Evolutionary conservation across 352 stramenopile species (phyloP), one percentile per base, ranked within the genome.

Genomic region (Phytophthora vignae): DNA sequence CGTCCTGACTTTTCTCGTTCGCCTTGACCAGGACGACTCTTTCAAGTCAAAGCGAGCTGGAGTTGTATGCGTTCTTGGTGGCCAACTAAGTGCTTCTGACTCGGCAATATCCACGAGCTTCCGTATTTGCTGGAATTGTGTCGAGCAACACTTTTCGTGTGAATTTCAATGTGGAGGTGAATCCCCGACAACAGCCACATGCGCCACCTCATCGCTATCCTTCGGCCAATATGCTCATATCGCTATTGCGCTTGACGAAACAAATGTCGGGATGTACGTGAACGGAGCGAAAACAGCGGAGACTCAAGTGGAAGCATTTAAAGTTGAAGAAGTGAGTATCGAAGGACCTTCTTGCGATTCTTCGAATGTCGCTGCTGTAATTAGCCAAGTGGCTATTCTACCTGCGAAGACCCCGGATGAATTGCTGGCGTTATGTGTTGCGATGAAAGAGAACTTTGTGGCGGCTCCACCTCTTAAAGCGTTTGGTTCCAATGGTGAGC

Each of bases 301-400:
- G 67, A 0, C 60, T 17, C 29, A 65, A 52, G 29, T 52, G 60
- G 42, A 50, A 11, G 11, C 36, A 10, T 60, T 25, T 33, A 29
- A 19, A 25, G 22, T 50, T 50, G 36, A 36, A 25, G 11, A 44
- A 36, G 12, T 79, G 3, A 64, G 15, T 22, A 48, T 86, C 29
- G 21, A 69, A 15, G 79, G 79, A 61, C 66, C 75, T 64, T 10
- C 49, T 48, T 58, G 22, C 40, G 33, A 17, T 31, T 58, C 8
- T 62, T 46, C 52, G n/a, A 63, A 22, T 11, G 25, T 64, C 52
- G 53, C 63, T 55, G 60, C 63, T 48, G 64, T 79, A 15, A 69
- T 92, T 15, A 86, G 74, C 21, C 84, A 92, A 46, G 42, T 92
- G 6, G 80, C 75, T 8, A 15, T 94, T 21, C 53, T 91, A 22